phyloP scores from a whole-genome alignment of 2,329 filamentous ascomycete species.

The Pestalotiopsis sp. region DNA sequence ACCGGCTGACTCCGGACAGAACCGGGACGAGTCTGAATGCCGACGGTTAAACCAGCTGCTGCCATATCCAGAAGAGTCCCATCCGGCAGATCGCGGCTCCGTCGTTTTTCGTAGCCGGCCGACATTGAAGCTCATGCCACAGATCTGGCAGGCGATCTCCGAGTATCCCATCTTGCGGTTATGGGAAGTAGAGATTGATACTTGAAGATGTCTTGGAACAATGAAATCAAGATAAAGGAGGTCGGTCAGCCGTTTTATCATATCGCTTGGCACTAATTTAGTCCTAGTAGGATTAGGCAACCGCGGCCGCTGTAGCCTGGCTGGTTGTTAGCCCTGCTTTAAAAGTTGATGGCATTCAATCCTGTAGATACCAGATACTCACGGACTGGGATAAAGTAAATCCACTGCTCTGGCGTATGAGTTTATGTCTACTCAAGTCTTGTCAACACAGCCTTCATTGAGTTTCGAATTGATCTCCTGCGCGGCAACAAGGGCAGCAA shows the following conservation, averaged over 20 bases:
- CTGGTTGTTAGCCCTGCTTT: too few species aligned
- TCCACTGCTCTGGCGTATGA: too few species aligned
- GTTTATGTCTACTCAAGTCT: too few species aligned
- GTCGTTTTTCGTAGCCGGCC: constrained; percentile 1
- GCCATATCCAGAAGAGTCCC: not conserved
- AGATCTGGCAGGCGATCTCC: constrained; percentile 3
- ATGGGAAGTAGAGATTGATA: too few species aligned
- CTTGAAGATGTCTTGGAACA: not conserved
- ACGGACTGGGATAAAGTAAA: too few species aligned
- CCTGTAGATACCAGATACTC: too few species aligned
- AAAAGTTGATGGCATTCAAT: too few species aligned
- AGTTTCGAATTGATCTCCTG: too few species aligned
- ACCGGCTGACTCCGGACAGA: not conserved
- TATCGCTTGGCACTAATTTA: not conserved
- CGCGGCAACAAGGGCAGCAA: too few species aligned
- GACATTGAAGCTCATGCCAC: constrained; percentile 6
- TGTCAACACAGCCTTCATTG: too few species aligned
- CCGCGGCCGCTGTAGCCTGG: not conserved
- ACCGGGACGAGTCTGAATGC: not conserved
- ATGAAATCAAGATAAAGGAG: not conserved
- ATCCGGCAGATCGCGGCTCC: not conserved
- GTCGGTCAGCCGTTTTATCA: not conserved
- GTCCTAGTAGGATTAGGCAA: not conserved
- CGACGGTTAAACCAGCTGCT: not conserved
- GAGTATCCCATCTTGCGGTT: not conserved